These are phyloP conservation scores for Trichothecium sympodiale DNA, from an alignment of 2,329 filamentous ascomycete genomes.

Conservation along the genomic window DNA sequence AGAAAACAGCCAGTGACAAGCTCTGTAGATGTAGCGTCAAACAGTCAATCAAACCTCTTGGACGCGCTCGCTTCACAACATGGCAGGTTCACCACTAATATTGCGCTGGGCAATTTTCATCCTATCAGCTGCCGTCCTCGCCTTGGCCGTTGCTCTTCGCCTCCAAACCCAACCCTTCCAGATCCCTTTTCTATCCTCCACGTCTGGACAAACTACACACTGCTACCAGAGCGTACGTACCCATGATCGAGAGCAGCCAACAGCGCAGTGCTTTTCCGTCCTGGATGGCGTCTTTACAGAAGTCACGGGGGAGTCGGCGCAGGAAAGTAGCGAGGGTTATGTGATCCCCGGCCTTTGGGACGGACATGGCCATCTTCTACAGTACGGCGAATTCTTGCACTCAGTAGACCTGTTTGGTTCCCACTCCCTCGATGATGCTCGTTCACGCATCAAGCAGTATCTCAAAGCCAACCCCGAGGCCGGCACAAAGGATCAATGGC, in stretches of 20 bases:
- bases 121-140: conserved; percentile 18
- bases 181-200: conserved; percentile 11
- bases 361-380: conserved; percentile 55
- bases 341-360: conserved; percentile 61
- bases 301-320: conserved; percentile 19
- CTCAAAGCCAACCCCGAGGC: conserved; percentile 34
- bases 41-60: no score
- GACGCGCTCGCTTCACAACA: no score
- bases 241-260: conserved; percentile 20
- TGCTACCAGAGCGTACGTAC: conserved; percentile 30
- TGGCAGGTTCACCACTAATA: conserved; percentile 8
- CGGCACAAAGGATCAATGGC: conserved; percentile 47
- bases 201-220: conserved; percentile 13
- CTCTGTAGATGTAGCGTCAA: no score
- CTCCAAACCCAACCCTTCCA: conserved; percentile 10
- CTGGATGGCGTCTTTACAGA: conserved; percentile 36
- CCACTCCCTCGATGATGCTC: conserved; percentile 42
- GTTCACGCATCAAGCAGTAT: conserved; percentile 39
- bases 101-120: conserved; percentile 17
- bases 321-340: conserved; percentile 27
- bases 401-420: conserved; percentile 54
- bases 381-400: conserved; percentile 57
- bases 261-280: conserved; percentile 45
- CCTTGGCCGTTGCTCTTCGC: conserved; percentile 19
- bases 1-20: no score